Base-by-base conservation (phyloP, 2,329 filamentous ascomycete species). In the Aureobasidium sp. region DNA sequence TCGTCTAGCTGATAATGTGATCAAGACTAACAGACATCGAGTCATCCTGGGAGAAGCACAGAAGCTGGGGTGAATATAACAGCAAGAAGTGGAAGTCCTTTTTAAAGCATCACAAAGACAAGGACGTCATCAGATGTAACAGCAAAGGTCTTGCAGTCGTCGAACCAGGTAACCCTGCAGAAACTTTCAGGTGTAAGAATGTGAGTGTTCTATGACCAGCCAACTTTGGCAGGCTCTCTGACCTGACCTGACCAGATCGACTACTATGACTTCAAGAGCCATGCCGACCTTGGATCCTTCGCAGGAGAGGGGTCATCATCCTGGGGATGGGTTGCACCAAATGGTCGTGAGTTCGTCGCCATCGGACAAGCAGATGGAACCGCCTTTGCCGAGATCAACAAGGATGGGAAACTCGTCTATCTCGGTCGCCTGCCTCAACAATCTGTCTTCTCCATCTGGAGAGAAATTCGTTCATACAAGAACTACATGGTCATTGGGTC, bases 341-440 rank as follows among this genome's bases (percentile, higher is more conserved):
- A 78, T 47, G 80, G 80, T 29, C 80, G 82, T 25, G 82, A 84
- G 64, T 83, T 84, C 61, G 75, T 80, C 48, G 79, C 80, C 64
- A 78, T 82, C 64, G 81, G 79, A 1, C 82, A 84, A 66, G 76
- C 76, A 34, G 81, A 84, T 65, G 82, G 81, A 12, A 76, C 81
- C 25, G 79, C 80, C 4, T 84, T 84, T 66, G 77, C 78, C 41
- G 81, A 84, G 68, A 76, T 84, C 68, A 78, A 72, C 39, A 71
- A 73, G 22, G 74, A 76, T 61, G 81, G 81, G 62, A 80, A 80
- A 67, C 72, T 83, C 29, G 67, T 75, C 37, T 83, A 83, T 69
- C 76, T 84, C 7, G 81, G 80, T n/a, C 78, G 80, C 25, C 75
- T 83, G 1, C 80, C 80, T 11, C 77, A 80, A 53, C 75, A 76